Conservation (phyloP, 768 basidiomycete genomes). For the Saitozyma sp. region DNA sequence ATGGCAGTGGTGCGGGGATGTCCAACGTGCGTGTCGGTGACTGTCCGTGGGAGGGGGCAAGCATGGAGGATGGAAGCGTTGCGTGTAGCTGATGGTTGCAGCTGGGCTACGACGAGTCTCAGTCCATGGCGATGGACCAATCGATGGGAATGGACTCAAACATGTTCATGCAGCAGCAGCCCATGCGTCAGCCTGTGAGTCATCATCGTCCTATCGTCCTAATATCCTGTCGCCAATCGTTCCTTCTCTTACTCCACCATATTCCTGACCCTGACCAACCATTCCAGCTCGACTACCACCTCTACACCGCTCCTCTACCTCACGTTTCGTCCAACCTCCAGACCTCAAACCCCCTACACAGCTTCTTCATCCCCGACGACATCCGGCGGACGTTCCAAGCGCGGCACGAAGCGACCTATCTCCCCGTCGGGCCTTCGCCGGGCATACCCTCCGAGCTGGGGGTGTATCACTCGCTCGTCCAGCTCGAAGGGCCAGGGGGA, state of each 20-base stretch:
- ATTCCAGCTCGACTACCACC: conserved; percentile 80
- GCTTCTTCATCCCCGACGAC: conserved; percentile 83
- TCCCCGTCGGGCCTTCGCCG: conserved; percentile 29
- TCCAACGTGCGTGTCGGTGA: background rate
- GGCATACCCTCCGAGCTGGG: conserved; percentile 82
- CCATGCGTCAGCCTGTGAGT: conserved; percentile 66
- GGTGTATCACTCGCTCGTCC: conserved; percentile 83
- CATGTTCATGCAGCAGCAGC: conserved; percentile 44
- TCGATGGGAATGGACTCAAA: conserved; percentile 11
- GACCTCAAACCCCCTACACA: conserved; percentile 50
- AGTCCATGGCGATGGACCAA: conserved; percentile 16
- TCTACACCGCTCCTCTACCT: conserved; percentile 73
- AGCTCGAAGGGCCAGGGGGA: conserved; percentile 63
- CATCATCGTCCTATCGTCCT: no score
- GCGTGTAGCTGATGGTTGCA: background rate
- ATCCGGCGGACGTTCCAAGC: conserved; percentile 52
- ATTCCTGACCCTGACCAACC: no score
- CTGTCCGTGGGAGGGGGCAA: background rate
- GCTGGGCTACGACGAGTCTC: conserved; percentile 11
- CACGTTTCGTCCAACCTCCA: conserved; percentile 60
- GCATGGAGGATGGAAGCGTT: background rate
- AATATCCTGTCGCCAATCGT: no score
- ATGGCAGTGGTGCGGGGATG: background rate
- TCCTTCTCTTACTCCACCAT: background rate
- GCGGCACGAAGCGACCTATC: conserved; percentile 48